phyloP scores from a whole-genome alignment of 1,139 yeast genomes.

The Debaryomyces robertsiae region DNA sequence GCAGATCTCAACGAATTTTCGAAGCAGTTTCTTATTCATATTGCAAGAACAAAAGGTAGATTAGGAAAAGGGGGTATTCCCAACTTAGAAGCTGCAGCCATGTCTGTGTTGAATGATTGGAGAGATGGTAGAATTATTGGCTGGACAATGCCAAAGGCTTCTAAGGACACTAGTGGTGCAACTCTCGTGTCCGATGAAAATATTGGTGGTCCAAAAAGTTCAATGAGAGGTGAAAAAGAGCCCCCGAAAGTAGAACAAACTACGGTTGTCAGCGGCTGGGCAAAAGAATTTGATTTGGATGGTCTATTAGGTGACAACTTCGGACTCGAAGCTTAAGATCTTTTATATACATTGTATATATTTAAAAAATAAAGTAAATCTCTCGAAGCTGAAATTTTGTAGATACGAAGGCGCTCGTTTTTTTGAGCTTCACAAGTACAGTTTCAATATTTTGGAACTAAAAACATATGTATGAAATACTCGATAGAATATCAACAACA shows the following conservation, averaged over 20 bases:
- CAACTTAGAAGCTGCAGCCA: slow-evolving; percentile 82
- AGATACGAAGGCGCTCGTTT: background rate
- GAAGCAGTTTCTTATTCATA: slow-evolving; percentile 85
- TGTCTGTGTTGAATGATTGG: slow-evolving; percentile 89
- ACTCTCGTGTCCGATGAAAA: slow-evolving; percentile 28
- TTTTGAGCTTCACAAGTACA: background rate
- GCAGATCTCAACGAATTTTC: slow-evolving; percentile 65
- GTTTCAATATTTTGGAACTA: no score
- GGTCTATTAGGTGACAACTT: slow-evolving; percentile 59
- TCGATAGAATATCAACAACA: slow-evolving; percentile 49
- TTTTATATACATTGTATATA: slow-evolving; percentile 3
- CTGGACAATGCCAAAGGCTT: slow-evolving; percentile 83
- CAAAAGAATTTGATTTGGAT: slow-evolving; percentile 90
- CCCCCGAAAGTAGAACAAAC: slow-evolving; percentile 69
- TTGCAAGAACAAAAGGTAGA: slow-evolving; percentile 92
- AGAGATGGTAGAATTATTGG: slow-evolving; percentile 93
- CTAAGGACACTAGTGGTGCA: slow-evolving; percentile 38
- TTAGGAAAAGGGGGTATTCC: slow-evolving; percentile 93
- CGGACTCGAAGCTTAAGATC: slow-evolving; percentile 22
- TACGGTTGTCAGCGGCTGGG: slow-evolving; percentile 86
- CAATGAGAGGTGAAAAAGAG: slow-evolving; percentile 49
- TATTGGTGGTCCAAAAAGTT: slow-evolving; percentile 43
- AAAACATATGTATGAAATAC: slow-evolving; percentile 22
- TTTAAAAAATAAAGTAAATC: no score
- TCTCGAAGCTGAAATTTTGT: no score